phyloP scores from a whole-genome alignment of 208 protist genomes.

The Leishmania turanica region DNA sequence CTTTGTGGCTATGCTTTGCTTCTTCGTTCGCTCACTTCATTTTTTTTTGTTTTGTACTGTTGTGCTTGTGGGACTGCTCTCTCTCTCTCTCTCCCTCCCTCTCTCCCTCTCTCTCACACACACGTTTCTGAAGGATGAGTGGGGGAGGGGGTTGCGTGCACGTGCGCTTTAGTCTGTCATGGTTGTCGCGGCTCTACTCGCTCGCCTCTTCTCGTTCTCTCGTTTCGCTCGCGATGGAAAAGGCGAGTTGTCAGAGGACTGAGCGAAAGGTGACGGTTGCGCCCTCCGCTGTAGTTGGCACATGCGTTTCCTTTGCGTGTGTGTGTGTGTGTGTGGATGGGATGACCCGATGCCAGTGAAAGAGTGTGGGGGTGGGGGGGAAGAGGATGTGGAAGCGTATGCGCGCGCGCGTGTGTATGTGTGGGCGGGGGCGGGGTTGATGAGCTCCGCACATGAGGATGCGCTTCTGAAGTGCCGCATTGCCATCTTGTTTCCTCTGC shows the following conservation, averaged over 20 bases:
- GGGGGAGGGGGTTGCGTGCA: background rate
- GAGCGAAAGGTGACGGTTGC: background rate
- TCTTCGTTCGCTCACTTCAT: background rate
- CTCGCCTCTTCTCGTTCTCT: conserved; percentile 6
- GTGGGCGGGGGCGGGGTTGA: background rate
- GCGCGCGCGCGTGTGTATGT: conserved; percentile 10
- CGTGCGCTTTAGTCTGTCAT: background rate
- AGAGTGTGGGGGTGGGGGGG: background rate
- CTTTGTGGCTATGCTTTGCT: background rate
- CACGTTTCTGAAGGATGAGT: background rate
- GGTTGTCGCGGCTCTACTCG: background rate
- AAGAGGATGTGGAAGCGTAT: background rate
- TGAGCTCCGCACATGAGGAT: background rate
- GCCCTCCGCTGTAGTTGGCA: background rate
- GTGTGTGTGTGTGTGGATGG: background rate
- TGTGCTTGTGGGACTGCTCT: background rate
- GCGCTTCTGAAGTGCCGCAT: background rate
- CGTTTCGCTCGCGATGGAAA: background rate
- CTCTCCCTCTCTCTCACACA: no score
- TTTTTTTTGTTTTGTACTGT: background rate
- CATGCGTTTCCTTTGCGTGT: background rate
- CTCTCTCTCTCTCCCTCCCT: no score
- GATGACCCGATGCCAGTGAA: background rate
- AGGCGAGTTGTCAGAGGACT: background rate
- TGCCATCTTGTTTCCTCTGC: background rate